Evolutionary conservation across 2,329 filamentous ascomycete species (phyloP).

Genomic region (Arthrobotrys megalospora): DNA sequence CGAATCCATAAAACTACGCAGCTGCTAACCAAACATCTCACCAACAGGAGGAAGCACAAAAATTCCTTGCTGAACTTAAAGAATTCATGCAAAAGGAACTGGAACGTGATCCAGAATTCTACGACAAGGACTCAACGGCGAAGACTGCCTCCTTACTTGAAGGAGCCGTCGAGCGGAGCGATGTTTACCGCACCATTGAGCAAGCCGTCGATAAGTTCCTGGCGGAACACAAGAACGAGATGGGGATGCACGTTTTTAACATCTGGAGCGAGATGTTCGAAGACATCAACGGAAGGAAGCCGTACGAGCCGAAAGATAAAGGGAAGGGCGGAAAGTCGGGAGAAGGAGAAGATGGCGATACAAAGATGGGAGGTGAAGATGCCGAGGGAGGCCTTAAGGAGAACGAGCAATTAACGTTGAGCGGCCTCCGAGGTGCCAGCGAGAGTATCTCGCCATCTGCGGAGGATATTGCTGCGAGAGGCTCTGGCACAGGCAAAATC

Average conservation of each 20-base stretch:
- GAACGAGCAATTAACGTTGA: slow-evolving; percentile 51
- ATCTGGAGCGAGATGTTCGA: slow-evolving; percentile 52
- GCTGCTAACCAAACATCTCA: slow-evolving; percentile 9
- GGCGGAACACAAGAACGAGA: slow-evolving; percentile 66
- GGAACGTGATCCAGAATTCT: slow-evolving; percentile 54
- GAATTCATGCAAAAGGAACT: slow-evolving; percentile 57
- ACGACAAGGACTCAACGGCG: slow-evolving; percentile 58
- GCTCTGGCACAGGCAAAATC: slow-evolving; percentile 37
- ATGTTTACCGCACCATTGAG: slow-evolving; percentile 73
- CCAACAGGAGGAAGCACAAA: slow-evolving; percentile 37
- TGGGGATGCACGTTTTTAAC: slow-evolving; percentile 35
- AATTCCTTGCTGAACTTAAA: slow-evolving; percentile 47
- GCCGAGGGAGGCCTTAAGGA: background rate
- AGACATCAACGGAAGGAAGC: slow-evolving; percentile 48
- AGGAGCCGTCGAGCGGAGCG: slow-evolving; percentile 81
- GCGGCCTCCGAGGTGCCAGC: slow-evolving; percentile 44
- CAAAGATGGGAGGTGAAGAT: slow-evolving; percentile 35
- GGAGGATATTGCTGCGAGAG: slow-evolving; percentile 29
- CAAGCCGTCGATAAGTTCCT: slow-evolving; percentile 62
- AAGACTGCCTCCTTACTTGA: slow-evolving; percentile 84
- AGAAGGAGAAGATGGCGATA: slow-evolving; percentile 42
- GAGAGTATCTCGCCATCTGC: slow-evolving; percentile 49
- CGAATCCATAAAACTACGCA: background rate
- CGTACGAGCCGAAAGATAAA: slow-evolving; percentile 18
- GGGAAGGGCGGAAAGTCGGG: background rate